Base-by-base conservation (phyloP, 2,329 filamentous ascomycete genomes). In the Calonectria montana region DNA sequence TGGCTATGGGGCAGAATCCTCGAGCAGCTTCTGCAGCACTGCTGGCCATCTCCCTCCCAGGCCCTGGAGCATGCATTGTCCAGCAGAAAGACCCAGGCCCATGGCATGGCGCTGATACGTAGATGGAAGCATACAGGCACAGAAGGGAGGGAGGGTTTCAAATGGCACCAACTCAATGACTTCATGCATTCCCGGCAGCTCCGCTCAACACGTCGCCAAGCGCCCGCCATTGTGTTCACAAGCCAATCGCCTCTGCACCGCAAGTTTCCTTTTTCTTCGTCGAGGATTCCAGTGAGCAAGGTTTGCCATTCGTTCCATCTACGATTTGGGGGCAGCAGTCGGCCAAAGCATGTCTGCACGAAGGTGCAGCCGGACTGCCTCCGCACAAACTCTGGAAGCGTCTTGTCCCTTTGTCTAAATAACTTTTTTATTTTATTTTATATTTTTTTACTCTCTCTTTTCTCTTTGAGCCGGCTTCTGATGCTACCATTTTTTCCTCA, bases 161-260 rank as follows among this genome's bases (percentile, higher is more conserved):
- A 59, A 45, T 47, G 74, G 75, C 65, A 66, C 73, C 71, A 74
- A 74, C 75, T 80, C 73, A 73, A 80, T 81, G 80, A 81, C 80
- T 81, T 83, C 74, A 82, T 83, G 80, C 81, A 82, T 81, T 81
- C 79, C 79, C 74, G 75, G 76, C 75, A 59, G 64, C 47, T 62
- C 69, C 64, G 69, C 64, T 27, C 75, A 78, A 80, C 75, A 79
- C 70, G 74, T 78, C 73, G 77, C 70, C 69, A 74, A 78, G 77
- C 78, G 75, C 77, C 53, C 67, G 69, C 69, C 66, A 43, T 21
- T 21, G 29, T 64, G 50, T 25, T 67, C 53, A 73, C 65, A 50
- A 77, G 69, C 76, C 75, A 78, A 79, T 79, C 72, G 70, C 27
- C 62, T 59, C 35, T 65, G 57, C 63, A 73, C 50, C 62, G 43